phyloP scores from a whole-genome alignment of 208 protist species.

The Entamoeba moshkovskii region DNA sequence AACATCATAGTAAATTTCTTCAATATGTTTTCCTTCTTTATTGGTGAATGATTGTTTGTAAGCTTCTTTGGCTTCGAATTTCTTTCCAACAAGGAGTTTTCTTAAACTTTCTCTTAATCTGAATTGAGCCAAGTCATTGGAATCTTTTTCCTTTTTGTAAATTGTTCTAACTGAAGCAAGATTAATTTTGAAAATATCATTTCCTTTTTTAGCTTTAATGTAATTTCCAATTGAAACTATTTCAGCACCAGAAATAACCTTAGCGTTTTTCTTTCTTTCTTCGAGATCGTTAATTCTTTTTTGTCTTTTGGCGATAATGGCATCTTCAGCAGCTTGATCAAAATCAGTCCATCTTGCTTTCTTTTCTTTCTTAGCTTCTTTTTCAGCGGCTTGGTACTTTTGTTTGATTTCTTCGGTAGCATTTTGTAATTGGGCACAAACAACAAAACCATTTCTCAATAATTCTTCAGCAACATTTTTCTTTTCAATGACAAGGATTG shows the following conservation, averaged over 20 bases:
- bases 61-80: not conserved
- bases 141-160: not conserved
- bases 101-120: not conserved
- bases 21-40: not conserved
- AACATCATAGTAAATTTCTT: not conserved
- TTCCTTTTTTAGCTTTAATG: not conserved
- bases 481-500: not conserved
- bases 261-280: not conserved
- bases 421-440: not conserved
- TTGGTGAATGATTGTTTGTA: not conserved
- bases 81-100: not conserved
- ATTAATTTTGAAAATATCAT: not conserved
- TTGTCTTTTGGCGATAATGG: not conserved
- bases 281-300: not conserved
- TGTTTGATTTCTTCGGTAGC: not conserved
- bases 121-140: not conserved
- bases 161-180: not conserved
- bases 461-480: not conserved
- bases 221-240: not conserved
- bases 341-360: not conserved
- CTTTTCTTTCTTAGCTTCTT: not conserved
- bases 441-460: not conserved
- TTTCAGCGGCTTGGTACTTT: not conserved
- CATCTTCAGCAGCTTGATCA: not conserved
- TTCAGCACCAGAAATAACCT: not conserved